Evolutionary conservation across 1,284 basidiomycete genomes (phyloP).

Genomic region (Schizophyllum amplum): DNA sequence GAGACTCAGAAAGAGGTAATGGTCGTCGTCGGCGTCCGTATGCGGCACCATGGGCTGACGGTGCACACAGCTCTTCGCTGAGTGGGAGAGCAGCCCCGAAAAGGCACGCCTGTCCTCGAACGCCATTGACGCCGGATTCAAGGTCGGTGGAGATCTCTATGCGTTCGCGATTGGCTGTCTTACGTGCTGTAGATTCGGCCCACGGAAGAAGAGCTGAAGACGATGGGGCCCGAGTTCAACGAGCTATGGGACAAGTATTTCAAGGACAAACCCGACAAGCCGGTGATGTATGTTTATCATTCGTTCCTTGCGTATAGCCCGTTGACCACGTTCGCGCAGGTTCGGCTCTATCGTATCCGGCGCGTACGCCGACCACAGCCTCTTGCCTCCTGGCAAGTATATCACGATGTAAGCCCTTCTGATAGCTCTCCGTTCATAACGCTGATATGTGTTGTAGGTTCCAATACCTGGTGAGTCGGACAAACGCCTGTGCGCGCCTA

Average conservation of each 20-base stretch:
- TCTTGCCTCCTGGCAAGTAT: slow-evolving; percentile 64
- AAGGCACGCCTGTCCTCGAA: slow-evolving; percentile 63
- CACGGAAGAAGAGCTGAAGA: slow-evolving; percentile 56
- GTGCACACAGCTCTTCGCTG: slow-evolving; percentile 40
- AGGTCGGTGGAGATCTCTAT: slow-evolving; percentile 26
- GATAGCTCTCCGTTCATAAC: neutral
- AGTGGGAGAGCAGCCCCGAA: slow-evolving; percentile 64
- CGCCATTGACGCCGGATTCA: slow-evolving; percentile 67
- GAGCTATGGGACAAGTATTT: slow-evolving; percentile 60
- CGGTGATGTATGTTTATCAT: slow-evolving; percentile 42
- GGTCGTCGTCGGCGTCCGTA: neutral
- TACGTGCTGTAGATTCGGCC: slow-evolving; percentile 44
- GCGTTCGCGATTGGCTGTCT: neutral
- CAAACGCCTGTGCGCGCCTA: neutral
- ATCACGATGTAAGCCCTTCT: slow-evolving; percentile 47
- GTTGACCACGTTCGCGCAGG: slow-evolving; percentile 19
- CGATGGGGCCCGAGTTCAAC: slow-evolving; percentile 72
- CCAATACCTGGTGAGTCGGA: slow-evolving; percentile 48
- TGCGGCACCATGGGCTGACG: neutral
- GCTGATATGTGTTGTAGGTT: slow-evolving; percentile 29
- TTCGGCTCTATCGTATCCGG: slow-evolving; percentile 4
- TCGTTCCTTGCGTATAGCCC: slow-evolving; percentile 7
- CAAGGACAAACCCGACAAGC: slow-evolving; percentile 72
- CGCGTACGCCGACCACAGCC: slow-evolving; percentile 61
- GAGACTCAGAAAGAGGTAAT: slow-evolving; percentile 45